Base-by-base conservation (phyloP, 495 filamentous ascomycete genomes). In the Cetradonia linearis region DNA sequence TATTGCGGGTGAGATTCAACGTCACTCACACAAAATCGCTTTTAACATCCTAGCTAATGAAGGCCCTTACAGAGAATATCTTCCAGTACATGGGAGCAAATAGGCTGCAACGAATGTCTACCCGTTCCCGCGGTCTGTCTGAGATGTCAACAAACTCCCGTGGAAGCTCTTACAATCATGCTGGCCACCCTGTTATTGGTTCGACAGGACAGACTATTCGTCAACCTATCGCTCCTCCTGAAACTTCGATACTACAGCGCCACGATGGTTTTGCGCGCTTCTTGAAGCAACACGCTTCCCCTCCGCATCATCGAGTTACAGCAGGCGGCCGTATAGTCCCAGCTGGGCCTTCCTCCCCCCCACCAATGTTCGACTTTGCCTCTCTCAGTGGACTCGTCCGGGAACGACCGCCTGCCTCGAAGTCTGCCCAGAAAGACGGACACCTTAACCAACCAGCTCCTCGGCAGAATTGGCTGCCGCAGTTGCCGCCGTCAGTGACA, bases 321-420 rank as follows among this genome's bases (percentile, higher is more conserved):
- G 83, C 83, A 58, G 82, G 81, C 20, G 83, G 83, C n/a, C 77
- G 76, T 37, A 80, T 86, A 47, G 81, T 86, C 20, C 80, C 82
- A 5, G 79, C 76, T 69, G 65, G 68, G 16, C 62, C 63, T 9
- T 54, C 62, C 27, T 56, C 65, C 20, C 65, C 71, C 48, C 59
- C 65, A 58, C 74, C 69, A 14, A 73, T 73, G 60, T 69, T 72
- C 54, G 67, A 70, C 46, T 58, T 70, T 28, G 66, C 20, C 44
- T 69, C 50, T 16, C 64, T 65, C 38, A 56, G 62, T 18, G 55
- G 44, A 11, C 31, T 59, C 38, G 11, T 63, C 23, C 49, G 46
- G 27, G 64, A 57, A 23, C 37, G 60, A 7, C 40, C 42, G 33
- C 27, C 25, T 27, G 44, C 55, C 18, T 18, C 53, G 20, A 58